A percentile compares a stretch with the other conserved stretches of the same genome.
phyloP scores from a whole-genome alignment of 257 asterid genomes.

The Salvia rosmarinus region DNA sequence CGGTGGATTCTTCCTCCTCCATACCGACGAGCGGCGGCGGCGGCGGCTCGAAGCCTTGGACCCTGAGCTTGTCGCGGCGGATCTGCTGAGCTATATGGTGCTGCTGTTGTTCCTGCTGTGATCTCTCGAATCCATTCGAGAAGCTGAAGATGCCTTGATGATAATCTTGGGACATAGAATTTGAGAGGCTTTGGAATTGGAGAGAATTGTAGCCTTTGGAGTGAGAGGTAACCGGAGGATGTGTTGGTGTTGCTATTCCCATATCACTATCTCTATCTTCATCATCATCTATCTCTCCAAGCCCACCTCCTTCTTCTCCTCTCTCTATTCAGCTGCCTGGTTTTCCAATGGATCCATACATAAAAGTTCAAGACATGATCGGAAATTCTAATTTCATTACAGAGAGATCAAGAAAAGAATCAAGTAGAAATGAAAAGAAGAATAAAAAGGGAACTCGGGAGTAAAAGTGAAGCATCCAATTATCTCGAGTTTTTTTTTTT shows the following conservation, averaged over 20 bases:
- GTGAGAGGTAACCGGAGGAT: conserved; percentile 44
- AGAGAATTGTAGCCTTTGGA: conserved; percentile 41
- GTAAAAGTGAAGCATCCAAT: conserved; percentile 56
- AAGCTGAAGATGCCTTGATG: conserved; percentile 76
- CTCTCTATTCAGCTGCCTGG: conserved; percentile 14
- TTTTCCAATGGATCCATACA: conserved; percentile 29
- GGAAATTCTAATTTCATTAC: background rate
- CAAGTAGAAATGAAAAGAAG: conserved; percentile 9
- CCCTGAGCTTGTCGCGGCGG: conserved; percentile 81
- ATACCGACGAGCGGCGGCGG: conserved; percentile 54
- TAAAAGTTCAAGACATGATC: conserved; percentile 28
- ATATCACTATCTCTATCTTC: conserved; percentile 47
- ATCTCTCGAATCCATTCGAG: conserved; percentile 93
- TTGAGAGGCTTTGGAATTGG: conserved; percentile 26
- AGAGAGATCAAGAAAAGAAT: background rate
- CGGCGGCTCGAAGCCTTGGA: conserved; percentile 68
- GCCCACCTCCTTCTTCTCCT: background rate
- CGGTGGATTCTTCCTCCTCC: conserved; percentile 60
- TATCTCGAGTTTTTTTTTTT: background rate
- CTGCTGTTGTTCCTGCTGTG: conserved; percentile 61
- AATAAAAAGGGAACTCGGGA: conserved; percentile 46
- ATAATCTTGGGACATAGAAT: conserved; percentile 90
- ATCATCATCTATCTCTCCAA: conserved; percentile 41
- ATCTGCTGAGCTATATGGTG: conserved; percentile 84
- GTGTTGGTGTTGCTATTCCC: conserved; percentile 57